Evolutionary conservation across 306 rosid species (phyloP), one percentile per base, ranked within the genome.

Genomic region (Vicia villosa): DNA sequence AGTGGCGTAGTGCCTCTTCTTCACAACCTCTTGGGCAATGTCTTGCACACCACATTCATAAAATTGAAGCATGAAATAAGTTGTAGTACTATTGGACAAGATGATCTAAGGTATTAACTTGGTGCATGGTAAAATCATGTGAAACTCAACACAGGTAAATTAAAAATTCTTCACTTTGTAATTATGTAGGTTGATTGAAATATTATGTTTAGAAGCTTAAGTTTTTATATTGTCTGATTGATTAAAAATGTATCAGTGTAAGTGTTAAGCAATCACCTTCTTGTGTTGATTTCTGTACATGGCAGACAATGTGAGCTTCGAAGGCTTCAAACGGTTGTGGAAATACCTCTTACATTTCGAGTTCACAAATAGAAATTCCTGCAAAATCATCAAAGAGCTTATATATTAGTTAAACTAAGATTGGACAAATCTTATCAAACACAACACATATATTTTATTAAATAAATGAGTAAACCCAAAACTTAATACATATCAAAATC

Each of bases 301-400:
- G 52, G 96, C 96, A 57, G 93, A 87, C 96, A 91, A 87, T 42
- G 93, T 87, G 30, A 90, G 92, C 87, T 89, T 89, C 0, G 93
- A 89, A 7, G 96, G 96, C 89, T 89, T 89, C 91, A 89, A 43
- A 17, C 80, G 74, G 60, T 89, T 89, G 89, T 89, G 92, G 70
- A 87, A 87, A 63, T 87, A 87, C 74, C 92, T 75, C 68, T 87
- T 89, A 64, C 96, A 89, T 85, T 87, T 89, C 19, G 96, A 90
- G 72, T 90, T 87, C 9, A 73, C 82, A 72, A 91, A 91, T 19
- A 91, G 80, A 71, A 91, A 91, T 42, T 85, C 94, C 96, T 91
- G 45, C 50, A 49, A 30, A 41, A 47, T 49, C 43, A 52, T 58
- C 13, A 41, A 15, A 16, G 63, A 5, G 13, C 8, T 52, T 55